These are phyloP conservation scores for Lotmaria passim DNA, from an alignment of 208 protist genomes.

Conservation along the genomic window DNA sequence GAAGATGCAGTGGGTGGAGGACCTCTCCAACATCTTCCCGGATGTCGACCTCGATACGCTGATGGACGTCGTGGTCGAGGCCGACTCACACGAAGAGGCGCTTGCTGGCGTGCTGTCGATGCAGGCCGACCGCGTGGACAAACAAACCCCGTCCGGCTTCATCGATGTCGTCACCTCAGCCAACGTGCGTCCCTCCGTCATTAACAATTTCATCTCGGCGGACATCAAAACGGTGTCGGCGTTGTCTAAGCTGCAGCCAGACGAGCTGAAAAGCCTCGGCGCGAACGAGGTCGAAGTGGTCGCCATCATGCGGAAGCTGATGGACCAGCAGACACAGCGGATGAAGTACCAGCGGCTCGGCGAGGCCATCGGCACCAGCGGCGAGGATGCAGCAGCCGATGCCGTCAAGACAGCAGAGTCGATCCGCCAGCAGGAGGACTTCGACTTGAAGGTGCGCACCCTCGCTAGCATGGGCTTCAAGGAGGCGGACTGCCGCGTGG, in stretches of 20 bases:
- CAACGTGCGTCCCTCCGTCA: conserved; percentile 48
- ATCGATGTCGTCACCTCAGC: conserved; percentile 63
- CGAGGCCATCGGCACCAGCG: conserved; percentile 50
- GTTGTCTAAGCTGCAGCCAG: conserved; percentile 57
- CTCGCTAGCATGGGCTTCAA: conserved; percentile 70
- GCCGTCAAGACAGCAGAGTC: conserved; percentile 45
- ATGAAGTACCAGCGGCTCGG: conserved; percentile 60
- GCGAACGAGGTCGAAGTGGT: conserved; percentile 71
- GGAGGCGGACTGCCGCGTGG: conserved; percentile 42
- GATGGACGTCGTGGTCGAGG: conserved; percentile 66
- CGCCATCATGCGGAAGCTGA: conserved; percentile 57
- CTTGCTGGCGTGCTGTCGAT: conserved; percentile 58
- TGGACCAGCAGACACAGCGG: conserved; percentile 55
- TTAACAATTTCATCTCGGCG: conserved; percentile 52
- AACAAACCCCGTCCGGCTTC: conserved; percentile 52
- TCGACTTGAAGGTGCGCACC: conserved; percentile 55
- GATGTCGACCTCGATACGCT: conserved; percentile 54
- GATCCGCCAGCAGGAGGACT: conserved; percentile 43
- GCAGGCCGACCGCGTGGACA: conserved; percentile 67
- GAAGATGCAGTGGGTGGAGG: conserved; percentile 65
- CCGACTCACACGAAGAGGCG: conserved; percentile 57
- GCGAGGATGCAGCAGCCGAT: conserved; percentile 35
- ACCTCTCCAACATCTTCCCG: conserved; percentile 69
- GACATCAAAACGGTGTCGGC: conserved; percentile 68
- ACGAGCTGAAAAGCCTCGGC: conserved; percentile 61